A percentile compares a stretch with the other conserved stretches of the same genome.
phyloP scores from a whole-genome alignment of 345 rosid genomes.

The Brassica rapa region DNA sequence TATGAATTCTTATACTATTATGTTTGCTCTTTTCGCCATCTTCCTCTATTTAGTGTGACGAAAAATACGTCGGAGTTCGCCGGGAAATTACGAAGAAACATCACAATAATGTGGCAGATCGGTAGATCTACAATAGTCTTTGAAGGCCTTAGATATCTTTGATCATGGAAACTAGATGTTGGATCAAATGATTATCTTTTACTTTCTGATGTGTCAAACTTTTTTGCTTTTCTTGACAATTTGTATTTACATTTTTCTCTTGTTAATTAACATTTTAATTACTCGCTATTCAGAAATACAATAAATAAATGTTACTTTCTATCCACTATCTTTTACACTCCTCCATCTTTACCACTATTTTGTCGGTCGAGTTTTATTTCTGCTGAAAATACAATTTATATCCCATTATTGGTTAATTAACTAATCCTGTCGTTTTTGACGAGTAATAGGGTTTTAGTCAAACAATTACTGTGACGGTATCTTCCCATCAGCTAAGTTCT shows the following conservation, averaged over 20 bases:
- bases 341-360: constrained; percentile 10
- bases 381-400: background rate
- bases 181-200: constrained; percentile 29
- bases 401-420: constrained; percentile 5
- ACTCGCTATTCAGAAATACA: constrained; percentile 22
- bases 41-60: constrained; percentile 30
- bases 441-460: constrained; percentile 7
- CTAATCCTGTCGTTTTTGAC: constrained; percentile 6
- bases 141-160: constrained; percentile 11
- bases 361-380: constrained; percentile 28
- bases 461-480: constrained; percentile 6
- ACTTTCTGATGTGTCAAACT: constrained; percentile 23
- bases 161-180: constrained; percentile 27
- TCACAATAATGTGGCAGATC: constrained; percentile 20
- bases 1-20: background rate
- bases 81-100: background rate
- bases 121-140: constrained; percentile 19
- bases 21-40: background rate
- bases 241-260: constrained; percentile 34
- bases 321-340: background rate
- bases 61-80: background rate
- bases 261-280: constrained; percentile 30
- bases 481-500: constrained; percentile 14
- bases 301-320: constrained; percentile 22
- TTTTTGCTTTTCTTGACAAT: constrained; percentile 15